These are phyloP conservation scores for Colletotrichum incanum DNA, from an alignment of 2,329 filamentous ascomycete species.

Conservation along the genomic window DNA sequence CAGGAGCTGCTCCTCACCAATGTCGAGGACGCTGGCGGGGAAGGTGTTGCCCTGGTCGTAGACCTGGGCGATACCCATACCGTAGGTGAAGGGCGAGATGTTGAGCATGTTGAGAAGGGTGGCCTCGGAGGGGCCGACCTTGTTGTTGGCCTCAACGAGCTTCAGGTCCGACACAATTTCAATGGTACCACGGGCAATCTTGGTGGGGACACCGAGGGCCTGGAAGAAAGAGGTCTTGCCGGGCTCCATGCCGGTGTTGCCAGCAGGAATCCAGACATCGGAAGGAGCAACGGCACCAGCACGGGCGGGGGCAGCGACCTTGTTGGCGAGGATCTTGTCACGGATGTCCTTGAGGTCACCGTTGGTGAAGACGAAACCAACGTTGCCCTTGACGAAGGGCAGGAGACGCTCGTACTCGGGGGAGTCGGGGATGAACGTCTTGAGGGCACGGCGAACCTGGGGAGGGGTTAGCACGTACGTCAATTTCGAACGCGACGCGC, in stretches of 20 bases:
- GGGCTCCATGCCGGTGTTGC: slow-evolving; percentile 99
- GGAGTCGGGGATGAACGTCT: slow-evolving; percentile 90
- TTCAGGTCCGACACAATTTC: slow-evolving; percentile 99
- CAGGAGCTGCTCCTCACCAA: slow-evolving; percentile 95
- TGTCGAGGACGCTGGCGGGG: slow-evolving; percentile 87
- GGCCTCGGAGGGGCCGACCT: slow-evolving; percentile 99
- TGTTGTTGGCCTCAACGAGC: slow-evolving; percentile 92
- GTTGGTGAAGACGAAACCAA: slow-evolving; percentile 99
- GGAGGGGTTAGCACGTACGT: slow-evolving; percentile 19
- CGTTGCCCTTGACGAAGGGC: slow-evolving; percentile 95
- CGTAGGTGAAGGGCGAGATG: slow-evolving; percentile 99
- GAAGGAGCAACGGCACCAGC: slow-evolving; percentile 94
- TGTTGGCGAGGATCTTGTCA: slow-evolving; percentile 96
- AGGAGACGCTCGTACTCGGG: slow-evolving; percentile 99
- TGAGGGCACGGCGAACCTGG: slow-evolving; percentile 94
- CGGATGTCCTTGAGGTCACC: slow-evolving; percentile 91
- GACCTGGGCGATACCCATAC: slow-evolving; percentile 95
- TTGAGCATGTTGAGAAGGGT: slow-evolving; percentile 99
- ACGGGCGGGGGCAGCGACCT: slow-evolving; percentile 97
- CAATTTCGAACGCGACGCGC: too few relatives aligned
- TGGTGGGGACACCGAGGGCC: slow-evolving; percentile 99
- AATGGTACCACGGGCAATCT: slow-evolving; percentile 99
- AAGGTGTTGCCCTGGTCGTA: slow-evolving; percentile 98
- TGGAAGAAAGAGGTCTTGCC: slow-evolving; percentile 99
- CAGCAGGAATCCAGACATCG: slow-evolving; percentile 96